Base-by-base conservation (phyloP, 495 filamentous ascomycete species). In the Penicillium dipodomyicola region DNA sequence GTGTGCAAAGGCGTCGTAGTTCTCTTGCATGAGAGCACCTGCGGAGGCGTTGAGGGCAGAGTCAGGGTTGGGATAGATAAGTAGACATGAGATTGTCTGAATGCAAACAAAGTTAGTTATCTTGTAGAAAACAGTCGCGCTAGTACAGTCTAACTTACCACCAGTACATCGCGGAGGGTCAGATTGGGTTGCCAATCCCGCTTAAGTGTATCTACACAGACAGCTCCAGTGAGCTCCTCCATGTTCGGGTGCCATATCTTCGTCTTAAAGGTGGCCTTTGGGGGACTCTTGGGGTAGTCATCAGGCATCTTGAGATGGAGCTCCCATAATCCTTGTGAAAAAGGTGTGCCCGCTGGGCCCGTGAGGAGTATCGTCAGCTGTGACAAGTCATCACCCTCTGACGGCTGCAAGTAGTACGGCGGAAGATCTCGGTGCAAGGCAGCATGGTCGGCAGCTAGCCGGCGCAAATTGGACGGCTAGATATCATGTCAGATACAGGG, bases 181-280 rank as follows among this genome's bases (percentile, higher is more conserved):
- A 88, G 61, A 17, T 70, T 80, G 8, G 77, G 66, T 37, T 82
- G 74, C 87, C 87, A 90, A 64, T 88, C 87, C 23, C 84, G 73
- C 67, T 89, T 90, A 17, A 90, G 65, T 6, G 87, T 89, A 67
- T 89, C 87, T 33, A 90, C 85, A 56, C 87, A 90, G 9, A 90
- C 83, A 17, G 80, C 80, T 0, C 87, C 87, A 3, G 81, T 82
- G 23, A 71, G 72, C 59, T 86, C 83, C 57, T 89, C 87, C 52
- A 90, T 82, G 60, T 90, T 90, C 0, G 87, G 87, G 58, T 90
- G 87, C 79, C 85, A 90, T 25, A 90, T 86, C 32, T 80, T 77
- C 9, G 87, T 89, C 47, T 77, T 79, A 63, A 90, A 90, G 19
- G 75, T 76, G 6, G 86, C 87, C 52, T 83, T 89, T 7, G 87